A percentile compares a stretch with the other conserved stretches of the same genome.
Conservation (phyloP, 148 eudicot species). For the Oxyria digyna region DNA sequence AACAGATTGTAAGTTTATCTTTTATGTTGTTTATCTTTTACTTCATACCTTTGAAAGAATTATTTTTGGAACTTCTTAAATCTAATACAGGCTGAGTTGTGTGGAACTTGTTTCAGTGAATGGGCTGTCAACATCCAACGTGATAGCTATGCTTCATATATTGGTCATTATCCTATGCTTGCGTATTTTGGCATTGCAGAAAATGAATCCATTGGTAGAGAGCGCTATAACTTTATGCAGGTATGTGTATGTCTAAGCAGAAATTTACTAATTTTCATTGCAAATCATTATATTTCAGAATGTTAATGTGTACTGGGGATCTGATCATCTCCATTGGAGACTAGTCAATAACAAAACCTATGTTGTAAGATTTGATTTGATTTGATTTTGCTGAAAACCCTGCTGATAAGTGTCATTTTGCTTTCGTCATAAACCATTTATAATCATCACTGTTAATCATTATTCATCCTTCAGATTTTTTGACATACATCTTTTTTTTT, state of each 20-base stretch:
- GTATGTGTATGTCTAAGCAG: constrained; percentile 27
- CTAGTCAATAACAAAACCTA: not conserved
- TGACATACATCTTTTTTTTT: not conserved
- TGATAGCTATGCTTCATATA: constrained; percentile 90
- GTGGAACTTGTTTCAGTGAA: constrained; percentile 36
- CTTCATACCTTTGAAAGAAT: too few species aligned
- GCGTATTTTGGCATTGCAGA: constrained; percentile 93
- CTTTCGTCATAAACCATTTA: too few species aligned
- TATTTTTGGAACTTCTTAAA: too few species aligned
- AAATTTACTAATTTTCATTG: not conserved
- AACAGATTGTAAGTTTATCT: constrained; percentile 57
- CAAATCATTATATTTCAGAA: not conserved
- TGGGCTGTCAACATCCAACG: constrained; percentile 96
- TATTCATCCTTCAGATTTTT: not conserved
- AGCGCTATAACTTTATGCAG: constrained; percentile 97
- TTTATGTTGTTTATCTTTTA: not conserved
- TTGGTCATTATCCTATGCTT: constrained; percentile 86
- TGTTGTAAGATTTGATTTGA: not conserved
- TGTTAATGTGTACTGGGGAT: not conserved
- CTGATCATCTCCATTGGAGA: not conserved
- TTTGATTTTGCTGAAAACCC: too few species aligned
- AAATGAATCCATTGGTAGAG: constrained; percentile 91
- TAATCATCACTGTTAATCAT: too few species aligned
- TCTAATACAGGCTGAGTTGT: constrained; percentile 1
- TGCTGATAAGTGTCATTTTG: too few species aligned